phyloP scores from a whole-genome alignment of 176 grass and related monocot species.

The Otatea glauca region DNA sequence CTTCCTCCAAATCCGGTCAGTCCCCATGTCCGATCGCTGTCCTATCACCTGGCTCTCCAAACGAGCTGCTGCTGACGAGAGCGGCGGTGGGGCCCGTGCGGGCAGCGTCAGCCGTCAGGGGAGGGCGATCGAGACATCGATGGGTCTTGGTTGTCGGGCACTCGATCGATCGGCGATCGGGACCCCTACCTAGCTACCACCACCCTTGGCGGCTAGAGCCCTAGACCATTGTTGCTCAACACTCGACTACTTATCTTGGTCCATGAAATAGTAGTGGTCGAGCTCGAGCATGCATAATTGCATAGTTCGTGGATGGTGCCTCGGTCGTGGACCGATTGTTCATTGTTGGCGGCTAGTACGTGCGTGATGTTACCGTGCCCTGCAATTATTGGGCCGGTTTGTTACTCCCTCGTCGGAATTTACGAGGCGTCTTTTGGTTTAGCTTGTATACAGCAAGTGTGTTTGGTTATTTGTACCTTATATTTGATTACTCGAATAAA shows the following conservation, averaged over 20 bases:
- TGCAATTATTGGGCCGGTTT: background rate
- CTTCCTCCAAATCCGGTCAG: background rate
- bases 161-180: background rate
- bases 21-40: conserved; percentile 16
- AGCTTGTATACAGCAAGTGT: no score
- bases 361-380: background rate
- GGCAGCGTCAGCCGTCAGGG: background rate
- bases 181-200: background rate
- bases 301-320: no score
- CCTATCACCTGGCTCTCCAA: background rate
- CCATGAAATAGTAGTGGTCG: background rate
- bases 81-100: background rate
- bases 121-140: background rate
- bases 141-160: background rate
- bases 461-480: no score
- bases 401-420: background rate
- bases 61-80: background rate
- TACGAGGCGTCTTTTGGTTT: no score
- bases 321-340: background rate
- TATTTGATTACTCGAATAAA: no score
- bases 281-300: background rate
- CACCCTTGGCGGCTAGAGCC: background rate
- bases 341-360: background rate
- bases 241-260: background rate
- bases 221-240: background rate